Percentiles rank a stretch among this genome's conserved stretches.
phyloP scores from a whole-genome alignment of 768 basidiomycete genomes.

The Mycena metata region DNA sequence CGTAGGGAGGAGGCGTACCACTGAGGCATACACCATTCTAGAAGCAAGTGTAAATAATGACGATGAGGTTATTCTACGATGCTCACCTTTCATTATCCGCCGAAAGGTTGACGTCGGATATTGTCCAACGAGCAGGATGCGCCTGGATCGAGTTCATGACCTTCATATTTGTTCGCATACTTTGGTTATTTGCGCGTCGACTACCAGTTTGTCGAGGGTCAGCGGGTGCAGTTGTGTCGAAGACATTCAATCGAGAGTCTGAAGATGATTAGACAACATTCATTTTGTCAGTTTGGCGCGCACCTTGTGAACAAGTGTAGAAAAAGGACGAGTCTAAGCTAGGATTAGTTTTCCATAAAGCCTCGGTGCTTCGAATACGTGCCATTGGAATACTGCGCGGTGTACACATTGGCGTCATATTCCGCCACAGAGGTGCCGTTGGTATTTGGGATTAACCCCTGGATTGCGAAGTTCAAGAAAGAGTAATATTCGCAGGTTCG shows the following conservation, averaged over 20 bases:
- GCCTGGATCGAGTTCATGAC: conserved; percentile 79
- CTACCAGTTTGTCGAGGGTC: conserved; percentile 38
- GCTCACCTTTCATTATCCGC: conserved; percentile 86
- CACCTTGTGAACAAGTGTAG: conserved; percentile 92
- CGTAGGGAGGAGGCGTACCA: conserved; percentile 61
- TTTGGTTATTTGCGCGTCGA: conserved; percentile 32
- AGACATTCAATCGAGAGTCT: conserved; percentile 94
- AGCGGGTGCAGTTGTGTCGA: conserved; percentile 75
- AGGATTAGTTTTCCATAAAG: background rate
- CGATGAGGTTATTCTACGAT: conserved; percentile 4
- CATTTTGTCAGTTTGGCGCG: background rate
- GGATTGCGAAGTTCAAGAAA: conserved; percentile 9
- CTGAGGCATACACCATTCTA: conserved; percentile 94
- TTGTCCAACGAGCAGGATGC: conserved; percentile 87
- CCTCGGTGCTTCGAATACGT: conserved; percentile 11
- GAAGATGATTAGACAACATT: conserved; percentile 26
- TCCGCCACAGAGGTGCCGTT: conserved; percentile 84
- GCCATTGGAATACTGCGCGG: conserved; percentile 88
- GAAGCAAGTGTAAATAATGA: background rate
- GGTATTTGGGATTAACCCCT: conserved; percentile 85
- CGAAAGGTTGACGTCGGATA: conserved; percentile 94
- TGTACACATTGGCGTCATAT: conserved; percentile 83
- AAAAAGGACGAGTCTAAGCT: conserved; percentile 87
- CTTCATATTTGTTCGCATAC: conserved; percentile 60
- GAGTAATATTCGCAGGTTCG: background rate